Percentiles rank a stretch among this genome's conserved stretches.
These are phyloP conservation scores for Penicillium canariense DNA, from an alignment of 495 filamentous ascomycete genomes.

Conservation along the genomic window DNA sequence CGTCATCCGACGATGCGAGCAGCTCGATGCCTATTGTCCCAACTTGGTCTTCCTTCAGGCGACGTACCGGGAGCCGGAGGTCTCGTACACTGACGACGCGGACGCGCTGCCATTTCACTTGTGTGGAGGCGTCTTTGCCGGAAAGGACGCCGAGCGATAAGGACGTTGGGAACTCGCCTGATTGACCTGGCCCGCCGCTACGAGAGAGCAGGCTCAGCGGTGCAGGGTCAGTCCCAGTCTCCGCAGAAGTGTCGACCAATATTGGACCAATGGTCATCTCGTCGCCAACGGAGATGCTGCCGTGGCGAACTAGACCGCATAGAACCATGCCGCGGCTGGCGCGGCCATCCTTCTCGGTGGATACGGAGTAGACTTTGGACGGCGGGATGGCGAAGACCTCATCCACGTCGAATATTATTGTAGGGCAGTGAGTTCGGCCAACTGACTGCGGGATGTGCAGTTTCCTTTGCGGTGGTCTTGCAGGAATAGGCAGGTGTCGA, in stretches of 20 bases:
- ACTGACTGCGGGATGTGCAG: conserved; percentile 17
- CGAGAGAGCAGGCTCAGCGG: conserved; percentile 27
- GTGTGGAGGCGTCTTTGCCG: conserved; percentile 27
- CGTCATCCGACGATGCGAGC: conserved; percentile 28
- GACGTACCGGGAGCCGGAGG: conserved; percentile 78
- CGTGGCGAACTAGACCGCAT: conserved; percentile 79
- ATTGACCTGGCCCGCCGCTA: conserved; percentile 33
- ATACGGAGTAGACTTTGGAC: conserved; percentile 43
- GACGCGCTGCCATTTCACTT: conserved; percentile 68
- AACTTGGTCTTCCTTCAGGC: conserved; percentile 75
- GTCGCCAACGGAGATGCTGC: conserved; percentile 74
- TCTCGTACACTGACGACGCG: conserved; percentile 83
- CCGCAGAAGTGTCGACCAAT: conserved; percentile 32
- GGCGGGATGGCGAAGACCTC: conserved; percentile 69
- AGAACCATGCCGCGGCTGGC: conserved; percentile 63
- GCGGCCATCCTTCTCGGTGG: conserved; percentile 36
- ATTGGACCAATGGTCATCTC: conserved; percentile 79
- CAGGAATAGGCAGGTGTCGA: conserved; percentile 69
- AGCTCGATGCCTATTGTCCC: conserved; percentile 83
- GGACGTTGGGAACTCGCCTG: conserved; percentile 37
- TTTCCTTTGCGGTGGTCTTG: conserved; percentile 41
- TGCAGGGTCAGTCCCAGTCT: conserved; percentile 19
- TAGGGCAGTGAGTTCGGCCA: conserved; percentile 36
- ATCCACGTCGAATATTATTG: conserved; percentile 79
- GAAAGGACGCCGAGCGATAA: conserved; percentile 26